Evolutionary conservation across 176 grass and related monocot genomes (phyloP), one percentile per base, ranked within the genome.

Genomic region (Raddia distichophylla): DNA sequence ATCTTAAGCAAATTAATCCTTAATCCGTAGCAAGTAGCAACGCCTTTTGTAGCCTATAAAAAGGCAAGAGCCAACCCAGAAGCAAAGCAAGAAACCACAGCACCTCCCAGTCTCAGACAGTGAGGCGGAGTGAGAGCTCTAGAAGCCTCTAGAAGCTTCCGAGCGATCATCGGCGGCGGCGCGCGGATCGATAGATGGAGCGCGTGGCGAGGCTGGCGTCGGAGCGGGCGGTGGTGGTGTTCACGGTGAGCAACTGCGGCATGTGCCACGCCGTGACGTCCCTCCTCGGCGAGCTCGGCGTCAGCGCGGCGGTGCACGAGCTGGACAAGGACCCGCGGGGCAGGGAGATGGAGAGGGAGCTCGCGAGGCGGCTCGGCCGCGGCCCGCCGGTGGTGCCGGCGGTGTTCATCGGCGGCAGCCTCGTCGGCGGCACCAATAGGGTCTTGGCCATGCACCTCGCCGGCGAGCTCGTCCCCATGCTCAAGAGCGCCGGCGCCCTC

Each of bases 171-270:
- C 17, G 15, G 56, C 0, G 4, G 33, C 27, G 27, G 27, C 27
- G 27, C 27, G 27, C 27, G 27, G 27, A 27, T 27, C 27, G 27
- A 62, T 35, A 18, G 34, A 94, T 94, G 92, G 92, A 94, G 3
- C 34, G 67, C 22, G 89, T 94, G 67, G 74, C 54, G 72, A 87
- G 56, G 80, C 58, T 91, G 47, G 89, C 71, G n/a, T 91, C 92
- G 43, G 83, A 94, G 82, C 54, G 89, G 18, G 86, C 92, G 7
- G 92, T 87, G 71, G 89, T 91, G 72, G 85, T 91, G 65, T 94
- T 94, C 76, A 89, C 86, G 47, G 17, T 8, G 64, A 91, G 92
- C 86, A 78, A 47, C 48, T 91, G 92, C 70, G 78, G 73, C 86
- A 94, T 94, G 84, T 87, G 86, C 73, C 86, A 91, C 82, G 17